Evolutionary conservation across 768 basidiomycete species (phyloP).

Genomic region (Suillus plorans): DNA sequence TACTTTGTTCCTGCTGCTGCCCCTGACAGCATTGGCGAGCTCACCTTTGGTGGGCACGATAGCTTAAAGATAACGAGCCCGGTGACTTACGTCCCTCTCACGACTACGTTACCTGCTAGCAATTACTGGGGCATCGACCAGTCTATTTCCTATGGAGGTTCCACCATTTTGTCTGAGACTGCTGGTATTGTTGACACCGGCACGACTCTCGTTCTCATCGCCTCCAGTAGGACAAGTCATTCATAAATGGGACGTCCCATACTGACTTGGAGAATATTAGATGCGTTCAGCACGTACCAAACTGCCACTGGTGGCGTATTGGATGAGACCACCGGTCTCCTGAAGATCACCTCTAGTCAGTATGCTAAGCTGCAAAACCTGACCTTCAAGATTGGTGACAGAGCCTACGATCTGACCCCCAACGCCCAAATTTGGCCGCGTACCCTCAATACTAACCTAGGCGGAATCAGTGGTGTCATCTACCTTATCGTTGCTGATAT

Average conservation of each 20-base stretch:
- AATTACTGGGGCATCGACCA: constrained; percentile 33
- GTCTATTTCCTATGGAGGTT: constrained; percentile 26
- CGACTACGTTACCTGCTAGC: constrained; percentile 21
- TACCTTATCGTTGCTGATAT: constrained; percentile 31
- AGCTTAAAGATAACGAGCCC: constrained; percentile 9
- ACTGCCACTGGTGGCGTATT: constrained; percentile 25
- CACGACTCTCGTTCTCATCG: constrained; percentile 24
- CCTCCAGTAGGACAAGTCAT: constrained; percentile 15
- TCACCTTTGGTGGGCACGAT: constrained; percentile 31
- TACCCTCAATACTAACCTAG: constrained; percentile 28
- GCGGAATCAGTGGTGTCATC: constrained; percentile 23
- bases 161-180: constrained; percentile 20
- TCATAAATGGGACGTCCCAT: constrained; percentile 4
- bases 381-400: constrained; percentile 25
- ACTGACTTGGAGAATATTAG: constrained; percentile 8
- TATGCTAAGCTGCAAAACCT: constrained; percentile 25
- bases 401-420: constrained; percentile 19
- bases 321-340: constrained; percentile 30
- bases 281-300: constrained; percentile 23
- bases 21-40: constrained; percentile 19
- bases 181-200: constrained; percentile 36
- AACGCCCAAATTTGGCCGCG: constrained; percentile 37
- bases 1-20: constrained; percentile 29
- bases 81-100: constrained; percentile 24
- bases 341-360: constrained; percentile 26